These are phyloP conservation scores for Hemisphaericaspora nanyangensis DNA, from an alignment of 805 yeast species.

Conservation along the genomic window DNA sequence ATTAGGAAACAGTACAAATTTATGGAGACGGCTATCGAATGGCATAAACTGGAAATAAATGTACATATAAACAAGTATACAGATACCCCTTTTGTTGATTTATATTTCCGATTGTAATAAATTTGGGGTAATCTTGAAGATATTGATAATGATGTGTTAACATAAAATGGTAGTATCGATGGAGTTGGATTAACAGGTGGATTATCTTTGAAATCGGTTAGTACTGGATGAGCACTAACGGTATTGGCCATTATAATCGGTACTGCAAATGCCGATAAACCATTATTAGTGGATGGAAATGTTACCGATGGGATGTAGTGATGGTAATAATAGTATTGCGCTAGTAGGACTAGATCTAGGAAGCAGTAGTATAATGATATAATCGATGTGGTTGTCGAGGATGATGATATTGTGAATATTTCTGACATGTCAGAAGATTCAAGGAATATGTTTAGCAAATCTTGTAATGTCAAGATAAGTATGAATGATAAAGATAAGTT, in stretches of 20 bases:
- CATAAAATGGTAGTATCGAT: slow-evolving; percentile 7
- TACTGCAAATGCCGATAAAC: too few species aligned
- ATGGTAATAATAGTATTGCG: slow-evolving; percentile 69
- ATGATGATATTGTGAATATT: too few species aligned
- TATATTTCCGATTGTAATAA: slow-evolving; percentile 21
- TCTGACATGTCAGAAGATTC: not conserved
- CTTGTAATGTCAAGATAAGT: not conserved
- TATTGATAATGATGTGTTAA: slow-evolving; percentile 23
- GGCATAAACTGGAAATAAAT: slow-evolving; percentile 32
- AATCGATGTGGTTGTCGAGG: slow-evolving; percentile 74
- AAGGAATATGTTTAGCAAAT: not conserved
- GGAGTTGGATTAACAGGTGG: not conserved
- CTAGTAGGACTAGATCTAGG: slow-evolving; percentile 64
- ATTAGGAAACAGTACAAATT: not conserved
- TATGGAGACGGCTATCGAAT: slow-evolving; percentile 7
- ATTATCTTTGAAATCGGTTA: not conserved
- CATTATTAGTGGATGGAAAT: too few species aligned
- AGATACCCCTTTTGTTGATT: slow-evolving; percentile 34
- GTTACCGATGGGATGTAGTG: not conserved
- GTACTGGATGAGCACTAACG: not conserved
- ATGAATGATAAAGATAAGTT: slow-evolving; percentile 3
- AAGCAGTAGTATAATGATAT: slow-evolving; percentile 69
- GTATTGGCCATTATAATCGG: too few species aligned
- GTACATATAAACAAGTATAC: slow-evolving; percentile 32
- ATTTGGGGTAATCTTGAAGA: slow-evolving; percentile 36